A percentile compares a stretch with the other conserved stretches of the same genome.
phyloP scores from a whole-genome alignment of 2,329 filamentous ascomycete species.

The Rutstroemia sp. region DNA sequence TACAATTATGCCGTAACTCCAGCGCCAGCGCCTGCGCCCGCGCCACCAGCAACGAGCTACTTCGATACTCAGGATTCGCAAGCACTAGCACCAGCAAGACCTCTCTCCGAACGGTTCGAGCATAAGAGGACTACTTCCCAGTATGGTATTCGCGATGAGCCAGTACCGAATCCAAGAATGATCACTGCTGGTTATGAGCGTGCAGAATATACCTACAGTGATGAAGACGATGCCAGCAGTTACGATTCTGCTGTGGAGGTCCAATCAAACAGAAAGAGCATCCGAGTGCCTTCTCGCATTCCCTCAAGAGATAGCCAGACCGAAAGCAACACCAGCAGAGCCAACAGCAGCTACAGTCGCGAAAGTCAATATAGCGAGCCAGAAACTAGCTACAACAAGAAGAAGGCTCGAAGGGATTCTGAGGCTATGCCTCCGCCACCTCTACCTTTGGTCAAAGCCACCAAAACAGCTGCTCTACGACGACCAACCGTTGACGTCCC shows the following conservation, averaged over 20 bases:
- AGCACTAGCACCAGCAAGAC: conserved; percentile 8
- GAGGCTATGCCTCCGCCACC: conserved; percentile 25
- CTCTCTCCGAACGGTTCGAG: conserved; percentile 21
- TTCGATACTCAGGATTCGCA: not conserved
- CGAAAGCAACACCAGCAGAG: conserved; percentile 3
- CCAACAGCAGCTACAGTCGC: conserved; percentile 4
- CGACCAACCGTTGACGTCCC: conserved; percentile 1
- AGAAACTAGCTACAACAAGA: conserved; percentile 4
- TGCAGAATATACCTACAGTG: conserved; percentile 1
- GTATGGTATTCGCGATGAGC: conserved; percentile 13
- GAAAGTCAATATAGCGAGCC: conserved; percentile 8
- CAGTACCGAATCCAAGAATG: conserved; percentile 2
- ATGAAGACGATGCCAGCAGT: conserved; percentile 4
- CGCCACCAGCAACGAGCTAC: not conserved
- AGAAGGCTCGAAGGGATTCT: conserved; percentile 15
- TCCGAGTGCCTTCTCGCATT: conserved; percentile 3
- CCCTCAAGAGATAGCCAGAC: not conserved
- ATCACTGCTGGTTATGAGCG: conserved; percentile 3
- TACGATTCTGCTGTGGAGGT: not conserved
- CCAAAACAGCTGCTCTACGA: not conserved
- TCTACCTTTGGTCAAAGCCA: not conserved
- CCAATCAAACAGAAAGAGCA: conserved; percentile 1
- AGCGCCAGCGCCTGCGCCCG: no score
- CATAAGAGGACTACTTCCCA: conserved; percentile 16
- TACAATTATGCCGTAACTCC: not conserved